Percentiles rank a stretch among this genome's conserved stretches.
Conservation (phyloP, 2,329 filamentous ascomycete genomes). For the Ascochyta pisi region DNA sequence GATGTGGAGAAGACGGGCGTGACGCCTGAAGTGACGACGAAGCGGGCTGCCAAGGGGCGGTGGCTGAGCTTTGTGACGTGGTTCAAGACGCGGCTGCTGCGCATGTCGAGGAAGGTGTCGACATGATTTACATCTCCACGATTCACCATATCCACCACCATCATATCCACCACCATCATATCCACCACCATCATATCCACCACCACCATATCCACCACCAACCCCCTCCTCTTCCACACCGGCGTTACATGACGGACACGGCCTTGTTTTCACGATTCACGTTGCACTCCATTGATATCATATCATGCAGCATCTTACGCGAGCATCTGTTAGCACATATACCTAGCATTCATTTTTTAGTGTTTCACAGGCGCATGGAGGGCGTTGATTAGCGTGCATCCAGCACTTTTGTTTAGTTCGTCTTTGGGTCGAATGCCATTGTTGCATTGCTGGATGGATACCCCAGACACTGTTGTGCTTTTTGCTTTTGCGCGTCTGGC, state of each 20-base stretch:
- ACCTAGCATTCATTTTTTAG: conserved; percentile 16
- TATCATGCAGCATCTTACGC: conserved; percentile 30
- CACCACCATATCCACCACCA: not conserved
- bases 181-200: not conserved
- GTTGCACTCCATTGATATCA: conserved; percentile 13
- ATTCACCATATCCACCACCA: too few relatives aligned
- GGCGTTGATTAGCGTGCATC: too few relatives aligned
- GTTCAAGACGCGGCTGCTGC: conserved; percentile 62
- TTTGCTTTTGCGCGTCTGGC: too few relatives aligned
- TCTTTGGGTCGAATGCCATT: too few relatives aligned
- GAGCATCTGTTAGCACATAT: conserved; percentile 25
- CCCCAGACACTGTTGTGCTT: too few relatives aligned
- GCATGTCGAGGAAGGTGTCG: conserved; percentile 46
- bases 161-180: too few relatives aligned
- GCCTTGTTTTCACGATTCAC: conserved; percentile 14
- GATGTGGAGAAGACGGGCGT: conserved; percentile 40
- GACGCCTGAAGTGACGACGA: conserved; percentile 42
- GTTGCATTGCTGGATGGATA: too few relatives aligned
- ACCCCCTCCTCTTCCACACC: conserved; percentile 21
- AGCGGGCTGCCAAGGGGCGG: conserved; percentile 48
- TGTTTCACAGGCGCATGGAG: too few relatives aligned
- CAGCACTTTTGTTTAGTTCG: too few relatives aligned
- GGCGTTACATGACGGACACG: conserved; percentile 21
- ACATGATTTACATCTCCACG: not conserved
- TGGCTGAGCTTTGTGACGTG: conserved; percentile 65